Percentiles rank a stretch among this genome's conserved stretches.
phyloP scores from a whole-genome alignment of 371 early-diverging fungal species.

The Entomophthora muscae region DNA sequence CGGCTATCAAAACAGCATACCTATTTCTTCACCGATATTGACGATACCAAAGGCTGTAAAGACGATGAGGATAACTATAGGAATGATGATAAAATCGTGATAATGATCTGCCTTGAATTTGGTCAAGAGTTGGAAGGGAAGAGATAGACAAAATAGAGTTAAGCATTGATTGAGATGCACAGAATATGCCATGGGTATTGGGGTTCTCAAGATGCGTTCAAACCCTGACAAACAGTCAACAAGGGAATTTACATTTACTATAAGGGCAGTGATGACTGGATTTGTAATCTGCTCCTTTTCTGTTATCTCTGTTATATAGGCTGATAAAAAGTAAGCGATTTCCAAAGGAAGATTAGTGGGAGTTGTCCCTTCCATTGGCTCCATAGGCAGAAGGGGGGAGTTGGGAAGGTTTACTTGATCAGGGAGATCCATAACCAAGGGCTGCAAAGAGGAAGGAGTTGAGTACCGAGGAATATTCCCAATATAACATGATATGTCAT shows the following conservation, averaged over 20 bases:
- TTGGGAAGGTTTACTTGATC: constrained; percentile 15
- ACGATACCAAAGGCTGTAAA: constrained; percentile 58
- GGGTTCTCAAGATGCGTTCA: constrained; percentile 59
- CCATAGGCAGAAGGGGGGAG: not conserved
- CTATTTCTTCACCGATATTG: constrained; percentile 47
- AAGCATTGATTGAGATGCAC: constrained; percentile 56
- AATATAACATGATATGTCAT: not conserved
- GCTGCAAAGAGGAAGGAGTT: constrained; percentile 8
- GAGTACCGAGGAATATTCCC: constrained; percentile 4
- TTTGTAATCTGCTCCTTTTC: constrained; percentile 14
- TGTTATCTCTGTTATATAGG: constrained; percentile 16
- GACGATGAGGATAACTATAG: constrained; percentile 31
- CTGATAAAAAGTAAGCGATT: constrained; percentile 19
- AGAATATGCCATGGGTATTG: constrained; percentile 65
- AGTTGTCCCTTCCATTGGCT: not conserved
- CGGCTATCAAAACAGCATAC: constrained; percentile 58
- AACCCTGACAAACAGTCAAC: constrained; percentile 30
- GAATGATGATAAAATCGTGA: constrained; percentile 30
- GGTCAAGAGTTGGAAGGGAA: constrained; percentile 46
- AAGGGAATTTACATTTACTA: constrained; percentile 17
- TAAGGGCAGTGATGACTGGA: constrained; percentile 16
- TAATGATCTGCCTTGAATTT: constrained; percentile 23
- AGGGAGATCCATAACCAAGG: constrained; percentile 3
- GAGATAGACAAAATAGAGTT: constrained; percentile 38
- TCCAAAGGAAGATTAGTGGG: constrained; percentile 27